Conservation (phyloP, 2,329 filamentous ascomycete species). For the Ophiostoma pallidulum region DNA sequence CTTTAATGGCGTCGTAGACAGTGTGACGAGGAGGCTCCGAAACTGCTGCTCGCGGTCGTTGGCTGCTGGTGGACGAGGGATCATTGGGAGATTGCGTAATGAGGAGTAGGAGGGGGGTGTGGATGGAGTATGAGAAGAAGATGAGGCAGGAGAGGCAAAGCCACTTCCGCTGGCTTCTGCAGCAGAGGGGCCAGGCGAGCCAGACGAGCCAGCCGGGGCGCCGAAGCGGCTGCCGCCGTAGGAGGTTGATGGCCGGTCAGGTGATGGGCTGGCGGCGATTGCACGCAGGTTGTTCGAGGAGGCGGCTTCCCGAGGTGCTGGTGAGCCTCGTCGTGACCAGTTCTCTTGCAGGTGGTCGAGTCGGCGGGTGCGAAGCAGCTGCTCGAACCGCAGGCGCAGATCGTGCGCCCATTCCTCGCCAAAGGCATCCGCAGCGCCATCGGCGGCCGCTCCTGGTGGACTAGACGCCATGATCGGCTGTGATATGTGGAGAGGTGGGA, state of each 20-base stretch:
- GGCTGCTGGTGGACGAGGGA: slow-evolving; percentile 62
- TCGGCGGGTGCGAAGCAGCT: slow-evolving; percentile 74
- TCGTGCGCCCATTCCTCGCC: slow-evolving; percentile 71
- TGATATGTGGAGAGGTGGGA: slow-evolving; percentile 12
- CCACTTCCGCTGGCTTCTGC: background rate
- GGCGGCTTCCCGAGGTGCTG: slow-evolving; percentile 39
- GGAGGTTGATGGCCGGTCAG: slow-evolving; percentile 36
- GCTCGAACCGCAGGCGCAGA: slow-evolving; percentile 75
- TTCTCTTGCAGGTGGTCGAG: slow-evolving; percentile 73
- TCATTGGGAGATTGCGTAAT: slow-evolving; percentile 40
- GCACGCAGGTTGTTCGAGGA: slow-evolving; percentile 40
- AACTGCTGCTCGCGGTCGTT: slow-evolving; percentile 61
- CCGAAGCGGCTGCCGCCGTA: slow-evolving; percentile 27
- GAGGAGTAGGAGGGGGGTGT: slow-evolving; percentile 41
- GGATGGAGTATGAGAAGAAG: slow-evolving; percentile 10
- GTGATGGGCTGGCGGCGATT: slow-evolving; percentile 26
- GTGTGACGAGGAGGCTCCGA: slow-evolving; percentile 69
- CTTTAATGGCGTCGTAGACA: slow-evolving; percentile 81
- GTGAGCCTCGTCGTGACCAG: slow-evolving; percentile 49
- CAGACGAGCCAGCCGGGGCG: slow-evolving; percentile 10
- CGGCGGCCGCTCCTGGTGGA: slow-evolving; percentile 16
- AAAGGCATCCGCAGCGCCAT: slow-evolving; percentile 33
- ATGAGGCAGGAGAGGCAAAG: background rate
- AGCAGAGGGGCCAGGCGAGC: background rate
- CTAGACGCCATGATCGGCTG: slow-evolving; percentile 22